Evolutionary conservation across 2,329 filamentous ascomycete genomes (phyloP), one percentile per base, ranked within the genome.

Genomic region (Geoglossum cookeanum): DNA sequence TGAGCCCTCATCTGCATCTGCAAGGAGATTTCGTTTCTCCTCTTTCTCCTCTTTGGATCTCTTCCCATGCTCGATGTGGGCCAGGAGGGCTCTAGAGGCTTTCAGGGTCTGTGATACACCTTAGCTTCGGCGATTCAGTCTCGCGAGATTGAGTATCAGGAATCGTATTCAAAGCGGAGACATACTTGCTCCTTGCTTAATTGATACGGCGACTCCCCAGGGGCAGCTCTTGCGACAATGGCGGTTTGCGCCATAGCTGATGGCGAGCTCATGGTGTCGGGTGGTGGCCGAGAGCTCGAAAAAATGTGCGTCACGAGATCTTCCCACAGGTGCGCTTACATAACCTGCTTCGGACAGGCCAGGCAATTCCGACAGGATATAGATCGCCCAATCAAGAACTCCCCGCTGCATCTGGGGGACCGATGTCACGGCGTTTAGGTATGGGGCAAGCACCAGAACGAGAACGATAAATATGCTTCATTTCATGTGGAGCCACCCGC

Each of bases 11-110:
- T 69, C 69, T 48, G 70, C 70, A 55, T 69, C 68, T 3, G 71
- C 70, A 59, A 83, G 75, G 3, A 80, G 71, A 56, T 75, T 76
- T 65, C 75, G 75, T 65, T 78, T 80, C 2, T 70, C 70, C 29
- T 73, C 71, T 11, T 67, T 64, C 58, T 73, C 69, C 60, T 75
- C 71, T 65, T 76, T 73, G 60, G 73, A 70, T 60, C 71, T 65
- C 58, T 70, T 68, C 56, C 71, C 70, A 33, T 72, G 72, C 66
- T 76, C 75, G 64, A 81, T 78, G 64, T 80, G 76, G 63, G 72
- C 69, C 61, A 82, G 68, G 55, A 84, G 74, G 30, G 79, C 79
- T 59, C 73, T 75, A 44, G 78, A 78, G 60, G 80, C 80, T 69
- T 75, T 76, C 60, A 77, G 68, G 56, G 79, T 78, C 71, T 83